phyloP scores from a whole-genome alignment of 2,329 filamentous ascomycete species.

The Pyricularia grisea region DNA sequence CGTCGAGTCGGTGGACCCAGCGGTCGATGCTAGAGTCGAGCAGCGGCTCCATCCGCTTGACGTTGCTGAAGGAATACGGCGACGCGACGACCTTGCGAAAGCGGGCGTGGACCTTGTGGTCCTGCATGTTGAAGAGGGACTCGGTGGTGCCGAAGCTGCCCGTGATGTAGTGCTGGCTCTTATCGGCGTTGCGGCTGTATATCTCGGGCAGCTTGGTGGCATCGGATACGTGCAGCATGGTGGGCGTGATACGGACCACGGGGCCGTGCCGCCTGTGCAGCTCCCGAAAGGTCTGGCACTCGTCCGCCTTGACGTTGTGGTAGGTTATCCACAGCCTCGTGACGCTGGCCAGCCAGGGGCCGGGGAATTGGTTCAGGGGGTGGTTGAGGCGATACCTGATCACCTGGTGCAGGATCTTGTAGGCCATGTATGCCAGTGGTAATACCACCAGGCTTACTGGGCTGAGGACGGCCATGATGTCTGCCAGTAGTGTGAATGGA shows the following conservation, averaged over 20 bases:
- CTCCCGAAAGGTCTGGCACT: constrained; percentile 28
- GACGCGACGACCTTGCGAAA: constrained; percentile 45
- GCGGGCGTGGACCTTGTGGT: constrained; percentile 36
- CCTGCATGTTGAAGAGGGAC: constrained; percentile 48
- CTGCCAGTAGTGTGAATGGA: background rate
- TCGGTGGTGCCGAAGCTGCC: constrained; percentile 47
- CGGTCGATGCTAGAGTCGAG: constrained; percentile 38
- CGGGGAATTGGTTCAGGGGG: constrained; percentile 40
- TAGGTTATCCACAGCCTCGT: constrained; percentile 45
- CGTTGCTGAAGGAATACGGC: constrained; percentile 45
- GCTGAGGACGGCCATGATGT: background rate
- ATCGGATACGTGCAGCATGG: constrained; percentile 41
- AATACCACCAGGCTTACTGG: background rate
- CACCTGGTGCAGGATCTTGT: constrained; percentile 30
- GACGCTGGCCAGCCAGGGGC: constrained; percentile 40
- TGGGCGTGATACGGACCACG: constrained; percentile 42
- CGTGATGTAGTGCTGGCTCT: constrained; percentile 49
- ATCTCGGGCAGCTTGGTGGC: constrained; percentile 44
- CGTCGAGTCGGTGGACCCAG: constrained; percentile 40
- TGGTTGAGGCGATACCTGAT: constrained; percentile 42
- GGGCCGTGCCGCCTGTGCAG: constrained; percentile 32
- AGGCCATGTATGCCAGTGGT: background rate
- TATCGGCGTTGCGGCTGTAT: constrained; percentile 45
- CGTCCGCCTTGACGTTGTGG: constrained; percentile 37
- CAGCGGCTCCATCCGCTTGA: constrained; percentile 49